Percentiles rank a stretch among this genome's conserved stretches.
These are phyloP conservation scores for Lactarius psammicola DNA, from an alignment of 768 basidiomycete species.

Conservation along the genomic window DNA sequence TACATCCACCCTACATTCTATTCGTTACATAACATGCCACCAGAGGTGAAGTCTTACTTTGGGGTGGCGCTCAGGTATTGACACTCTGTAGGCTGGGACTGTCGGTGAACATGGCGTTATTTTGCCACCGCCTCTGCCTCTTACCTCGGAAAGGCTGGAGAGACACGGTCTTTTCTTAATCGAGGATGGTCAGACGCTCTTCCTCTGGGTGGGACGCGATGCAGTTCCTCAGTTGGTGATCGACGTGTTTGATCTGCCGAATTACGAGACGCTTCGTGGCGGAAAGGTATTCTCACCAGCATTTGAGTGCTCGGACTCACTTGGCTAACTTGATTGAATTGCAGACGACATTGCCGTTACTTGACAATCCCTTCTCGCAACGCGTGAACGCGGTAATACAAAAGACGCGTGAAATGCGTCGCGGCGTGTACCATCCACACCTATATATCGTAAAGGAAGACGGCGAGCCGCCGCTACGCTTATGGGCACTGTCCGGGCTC, in stretches of 20 bases:
- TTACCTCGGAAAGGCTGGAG: constrained; percentile 93
- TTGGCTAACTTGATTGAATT: not conserved
- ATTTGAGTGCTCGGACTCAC: not conserved
- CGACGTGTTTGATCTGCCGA: constrained; percentile 91
- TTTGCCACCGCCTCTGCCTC: constrained; percentile 82
- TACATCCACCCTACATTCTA: constrained; percentile 97
- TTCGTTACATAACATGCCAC: constrained; percentile 93
- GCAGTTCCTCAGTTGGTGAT: constrained; percentile 92
- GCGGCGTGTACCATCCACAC: constrained; percentile 91
- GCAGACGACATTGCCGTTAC: constrained; percentile 81
- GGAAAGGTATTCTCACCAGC: constrained; percentile 66
- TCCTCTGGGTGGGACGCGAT: constrained; percentile 97
- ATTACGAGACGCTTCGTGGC: constrained; percentile 84
- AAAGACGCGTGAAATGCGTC: constrained; percentile 91
- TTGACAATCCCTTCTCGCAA: constrained; percentile 95
- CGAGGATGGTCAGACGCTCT: constrained; percentile 96
- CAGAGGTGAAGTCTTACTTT: constrained; percentile 57
- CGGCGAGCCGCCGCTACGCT: constrained; percentile 88
- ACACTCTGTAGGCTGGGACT: constrained; percentile 68
- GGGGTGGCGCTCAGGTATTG: constrained; percentile 13
- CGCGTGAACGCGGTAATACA: constrained; percentile 91
- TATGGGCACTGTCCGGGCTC: constrained; percentile 93
- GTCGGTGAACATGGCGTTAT: constrained; percentile 87
- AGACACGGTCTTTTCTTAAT: constrained; percentile 95
- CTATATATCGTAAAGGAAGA: constrained; percentile 98